Evolutionary conservation across 169 alveolate genomes (phyloP), one percentile per base, ranked within the genome.

Genomic region (Eimeria sp.): DNA sequence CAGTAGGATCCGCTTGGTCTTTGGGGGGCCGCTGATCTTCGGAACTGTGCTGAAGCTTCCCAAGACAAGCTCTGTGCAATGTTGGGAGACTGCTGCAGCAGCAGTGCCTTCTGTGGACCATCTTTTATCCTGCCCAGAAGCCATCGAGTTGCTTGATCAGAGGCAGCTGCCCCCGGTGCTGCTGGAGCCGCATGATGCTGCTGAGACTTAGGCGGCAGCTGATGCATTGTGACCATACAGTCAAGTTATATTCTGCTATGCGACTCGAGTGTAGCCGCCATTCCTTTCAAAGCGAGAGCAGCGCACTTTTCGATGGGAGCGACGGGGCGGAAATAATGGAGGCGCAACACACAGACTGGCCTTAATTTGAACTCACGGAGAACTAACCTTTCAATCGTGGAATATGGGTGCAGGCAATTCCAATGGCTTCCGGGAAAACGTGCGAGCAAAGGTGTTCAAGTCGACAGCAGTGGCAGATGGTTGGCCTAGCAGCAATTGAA

Each of bases 141-240:
- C 93, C 93, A 86, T 11, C 82, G 82, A 6, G 93, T 47, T 4
- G 93, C 93, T 61, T 86, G 75, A 58, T 51, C 75, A 9, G 91
- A 49, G 30, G 54, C 75, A 11, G 67, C 47, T 18, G 10, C 10
- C 43, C 89, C 70, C 45, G 89, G 27, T 45, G 89, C 67, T 78
- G 89, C 40, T 78, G 89, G 5, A n/a, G 67, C 63, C 7, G 65
- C 67, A 72, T 72, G 54, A 30, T 72, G 82, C 14, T 72, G 82
- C 82, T 72, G 82, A 40, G 82, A 40, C n/a, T 72, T 72, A 0
- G 82, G 82, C 82, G 16, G 82, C 54, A 25, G 82, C n/a, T 72
- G 82, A 72, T n/a, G 16, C 89, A 78, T 78, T 43, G 89, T 47
- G 47, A 10, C 45, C 9, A 10, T 25, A 2, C 9, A 16, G 87